Evolutionary conservation across 768 basidiomycete genomes (phyloP).

Genomic region (Omphalotus guepiniiformis): DNA sequence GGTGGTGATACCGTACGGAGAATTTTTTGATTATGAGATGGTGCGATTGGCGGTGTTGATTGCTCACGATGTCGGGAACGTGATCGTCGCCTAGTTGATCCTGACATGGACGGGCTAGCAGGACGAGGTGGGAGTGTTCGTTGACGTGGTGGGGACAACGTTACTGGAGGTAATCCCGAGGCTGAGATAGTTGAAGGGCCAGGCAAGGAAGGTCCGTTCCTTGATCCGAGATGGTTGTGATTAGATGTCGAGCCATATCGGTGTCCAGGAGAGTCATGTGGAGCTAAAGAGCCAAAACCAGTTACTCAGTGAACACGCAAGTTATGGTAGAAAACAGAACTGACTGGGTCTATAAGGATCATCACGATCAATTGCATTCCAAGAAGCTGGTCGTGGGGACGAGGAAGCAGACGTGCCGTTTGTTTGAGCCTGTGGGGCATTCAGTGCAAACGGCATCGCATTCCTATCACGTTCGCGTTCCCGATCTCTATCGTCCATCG

Average conservation of each 20-base stretch:
- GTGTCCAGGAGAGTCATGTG: slow-evolving; percentile 19
- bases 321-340: slow-evolving; percentile 42
- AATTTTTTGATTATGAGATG: slow-evolving; percentile 11
- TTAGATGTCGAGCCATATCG: background rate
- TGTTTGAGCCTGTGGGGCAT: slow-evolving; percentile 17
- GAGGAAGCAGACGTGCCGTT: slow-evolving; percentile 23
- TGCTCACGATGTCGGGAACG: slow-evolving; percentile 7
- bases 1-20: background rate
- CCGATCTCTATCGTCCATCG: slow-evolving; percentile 16
- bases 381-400: slow-evolving; percentile 22
- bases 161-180: slow-evolving; percentile 16
- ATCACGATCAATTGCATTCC: slow-evolving; percentile 7
- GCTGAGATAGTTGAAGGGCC: slow-evolving; percentile 17
- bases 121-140: slow-evolving; percentile 22
- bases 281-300: slow-evolving; percentile 16
- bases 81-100: background rate
- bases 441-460: slow-evolving; percentile 50
- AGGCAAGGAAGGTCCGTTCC: slow-evolving; percentile 17
- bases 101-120: slow-evolving; percentile 7
- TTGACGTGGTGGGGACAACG: slow-evolving; percentile 35
- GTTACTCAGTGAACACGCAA: background rate
- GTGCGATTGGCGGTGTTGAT: slow-evolving; percentile 11
- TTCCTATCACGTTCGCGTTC: slow-evolving; percentile 46
- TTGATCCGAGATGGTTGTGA: background rate
- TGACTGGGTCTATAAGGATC: slow-evolving; percentile 20